These are phyloP conservation scores for Chaetomiaceae sp. DNA, from an alignment of 2,329 filamentous ascomycete species.

Conservation along the genomic window DNA sequence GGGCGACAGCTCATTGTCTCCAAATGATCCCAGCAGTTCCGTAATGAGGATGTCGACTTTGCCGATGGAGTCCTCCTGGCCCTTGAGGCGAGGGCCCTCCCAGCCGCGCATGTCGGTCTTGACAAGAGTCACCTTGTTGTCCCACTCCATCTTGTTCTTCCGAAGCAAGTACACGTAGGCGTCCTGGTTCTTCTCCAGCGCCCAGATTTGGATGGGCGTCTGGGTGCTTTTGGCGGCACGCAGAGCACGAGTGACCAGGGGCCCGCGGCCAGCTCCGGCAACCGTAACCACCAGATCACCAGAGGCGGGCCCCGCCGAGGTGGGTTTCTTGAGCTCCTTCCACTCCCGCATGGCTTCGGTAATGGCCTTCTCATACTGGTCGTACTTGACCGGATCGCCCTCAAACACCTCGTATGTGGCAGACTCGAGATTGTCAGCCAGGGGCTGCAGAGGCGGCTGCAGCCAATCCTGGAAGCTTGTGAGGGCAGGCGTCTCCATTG, in stretches of 20 bases:
- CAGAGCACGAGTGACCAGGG: constrained; percentile 81
- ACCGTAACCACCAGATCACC: constrained; percentile 72
- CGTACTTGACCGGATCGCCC: constrained; percentile 96
- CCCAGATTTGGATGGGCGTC: constrained; percentile 80
- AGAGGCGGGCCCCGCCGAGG: constrained; percentile 50
- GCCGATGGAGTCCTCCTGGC: constrained; percentile 40
- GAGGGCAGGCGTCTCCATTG: constrained; percentile 48
- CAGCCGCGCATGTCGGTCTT: constrained; percentile 97
- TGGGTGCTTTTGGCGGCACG: constrained; percentile 71
- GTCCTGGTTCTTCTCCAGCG: constrained; percentile 96
- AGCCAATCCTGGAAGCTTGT: constrained; percentile 82
- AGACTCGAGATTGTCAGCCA: constrained; percentile 94
- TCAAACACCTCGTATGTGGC: constrained; percentile 98
- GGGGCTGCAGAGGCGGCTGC: constrained; percentile 87
- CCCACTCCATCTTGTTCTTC: constrained; percentile 81
- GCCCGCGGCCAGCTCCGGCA: constrained; percentile 87
- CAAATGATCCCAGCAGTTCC: constrained; percentile 91
- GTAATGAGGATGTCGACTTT: constrained; percentile 91
- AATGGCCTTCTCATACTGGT: constrained; percentile 87
- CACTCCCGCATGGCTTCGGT: constrained; percentile 77
- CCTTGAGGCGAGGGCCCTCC: constrained; percentile 66
- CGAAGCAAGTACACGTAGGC: constrained; percentile 88
- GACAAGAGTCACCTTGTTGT: constrained; percentile 73
- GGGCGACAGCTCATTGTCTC: constrained; percentile 89
- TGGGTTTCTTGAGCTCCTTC: constrained; percentile 65